Percentiles rank a stretch among this genome's conserved stretches.
Conservation (phyloP, 2,329 filamentous ascomycete species). For the Sclerotinia subarctica region DNA sequence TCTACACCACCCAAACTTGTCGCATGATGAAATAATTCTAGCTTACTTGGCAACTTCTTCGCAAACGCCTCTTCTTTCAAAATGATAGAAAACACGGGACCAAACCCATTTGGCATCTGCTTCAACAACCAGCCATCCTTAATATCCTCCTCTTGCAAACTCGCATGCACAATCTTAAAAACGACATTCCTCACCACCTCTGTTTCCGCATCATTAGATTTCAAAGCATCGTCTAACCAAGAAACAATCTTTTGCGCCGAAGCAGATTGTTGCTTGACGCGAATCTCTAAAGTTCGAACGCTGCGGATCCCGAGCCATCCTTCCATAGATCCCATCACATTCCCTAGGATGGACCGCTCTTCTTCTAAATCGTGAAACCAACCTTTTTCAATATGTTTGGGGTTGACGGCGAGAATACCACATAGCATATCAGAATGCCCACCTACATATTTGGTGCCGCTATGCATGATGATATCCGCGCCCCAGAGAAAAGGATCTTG, state of each 20-base stretch:
- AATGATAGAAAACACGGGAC: conserved; percentile 79
- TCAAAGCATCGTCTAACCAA: conserved; percentile 56
- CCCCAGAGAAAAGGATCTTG: conserved; percentile 81
- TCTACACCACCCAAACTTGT: conserved; percentile 93
- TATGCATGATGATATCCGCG: conserved; percentile 87
- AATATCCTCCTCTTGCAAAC: conserved; percentile 64
- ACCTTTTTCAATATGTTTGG: conserved; percentile 45
- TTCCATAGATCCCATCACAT: conserved; percentile 85
- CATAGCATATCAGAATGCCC: conserved; percentile 93
- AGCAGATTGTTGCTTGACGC: conserved; percentile 72
- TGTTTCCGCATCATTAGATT: conserved; percentile 23
- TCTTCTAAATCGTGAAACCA: conserved; percentile 54
- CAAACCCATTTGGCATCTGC: conserved; percentile 91
- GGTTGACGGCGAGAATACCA: conserved; percentile 70
- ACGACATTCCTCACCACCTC: conserved; percentile 53
- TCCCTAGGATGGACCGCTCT: conserved; percentile 76
- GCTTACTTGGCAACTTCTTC: conserved; percentile 68
- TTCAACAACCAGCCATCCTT: conserved; percentile 67
- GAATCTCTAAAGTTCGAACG: conserved; percentile 78
- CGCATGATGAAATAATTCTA: conserved; percentile 87
- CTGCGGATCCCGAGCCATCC: conserved; percentile 89
- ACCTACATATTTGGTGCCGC: conserved; percentile 92
- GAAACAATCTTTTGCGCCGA: conserved; percentile 67
- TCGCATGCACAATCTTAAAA: conserved; percentile 68
- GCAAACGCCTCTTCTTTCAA: conserved; percentile 61